These are phyloP conservation scores for Exophiala aquamarina DNA, from an alignment of 2,329 filamentous ascomycete genomes.

Conservation along the genomic window DNA sequence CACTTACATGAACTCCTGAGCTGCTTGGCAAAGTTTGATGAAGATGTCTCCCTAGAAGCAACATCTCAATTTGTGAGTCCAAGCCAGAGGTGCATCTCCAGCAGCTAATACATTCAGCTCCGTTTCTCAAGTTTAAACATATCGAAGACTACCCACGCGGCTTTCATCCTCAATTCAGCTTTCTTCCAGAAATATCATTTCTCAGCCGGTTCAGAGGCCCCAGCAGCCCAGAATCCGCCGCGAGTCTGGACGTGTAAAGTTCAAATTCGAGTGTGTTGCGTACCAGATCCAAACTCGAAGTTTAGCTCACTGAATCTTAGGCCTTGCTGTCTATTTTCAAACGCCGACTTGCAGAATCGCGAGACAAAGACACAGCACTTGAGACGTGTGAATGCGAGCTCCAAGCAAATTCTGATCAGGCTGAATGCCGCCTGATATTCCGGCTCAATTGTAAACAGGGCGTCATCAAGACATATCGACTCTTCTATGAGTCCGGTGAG, in stretches of 20 bases:
- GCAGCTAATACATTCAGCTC: constrained; percentile 43
- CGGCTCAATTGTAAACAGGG: constrained; percentile 64
- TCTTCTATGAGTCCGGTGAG: constrained; percentile 63
- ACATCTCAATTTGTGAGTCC: constrained; percentile 54
- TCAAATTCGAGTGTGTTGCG: constrained; percentile 25
- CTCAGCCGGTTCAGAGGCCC: constrained; percentile 18
- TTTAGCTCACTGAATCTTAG: constrained; percentile 30
- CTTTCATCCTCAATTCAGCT: constrained; percentile 55
- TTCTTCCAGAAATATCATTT: constrained; percentile 64
- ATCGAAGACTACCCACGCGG: constrained; percentile 64
- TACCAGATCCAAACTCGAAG: not conserved
- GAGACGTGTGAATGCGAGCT: constrained; percentile 63
- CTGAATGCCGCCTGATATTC: constrained; percentile 61
- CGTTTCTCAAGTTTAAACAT: constrained; percentile 62
- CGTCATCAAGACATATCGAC: constrained; percentile 64
- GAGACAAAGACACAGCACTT: constrained; percentile 59
- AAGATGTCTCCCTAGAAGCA: constrained; percentile 63
- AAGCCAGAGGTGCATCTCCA: not conserved
- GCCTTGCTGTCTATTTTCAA: constrained; percentile 64
- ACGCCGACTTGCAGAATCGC: constrained; percentile 52
- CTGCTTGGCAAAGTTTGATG: constrained; percentile 64
- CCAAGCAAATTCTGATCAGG: constrained; percentile 55
- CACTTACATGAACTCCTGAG: constrained; percentile 59
- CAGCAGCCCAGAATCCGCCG: constrained; percentile 10
- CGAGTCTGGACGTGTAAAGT: constrained; percentile 27